A percentile compares a stretch with the other conserved stretches of the same genome.
phyloP scores from a whole-genome alignment of 768 basidiomycete species.

The Trametes cinnabarina region DNA sequence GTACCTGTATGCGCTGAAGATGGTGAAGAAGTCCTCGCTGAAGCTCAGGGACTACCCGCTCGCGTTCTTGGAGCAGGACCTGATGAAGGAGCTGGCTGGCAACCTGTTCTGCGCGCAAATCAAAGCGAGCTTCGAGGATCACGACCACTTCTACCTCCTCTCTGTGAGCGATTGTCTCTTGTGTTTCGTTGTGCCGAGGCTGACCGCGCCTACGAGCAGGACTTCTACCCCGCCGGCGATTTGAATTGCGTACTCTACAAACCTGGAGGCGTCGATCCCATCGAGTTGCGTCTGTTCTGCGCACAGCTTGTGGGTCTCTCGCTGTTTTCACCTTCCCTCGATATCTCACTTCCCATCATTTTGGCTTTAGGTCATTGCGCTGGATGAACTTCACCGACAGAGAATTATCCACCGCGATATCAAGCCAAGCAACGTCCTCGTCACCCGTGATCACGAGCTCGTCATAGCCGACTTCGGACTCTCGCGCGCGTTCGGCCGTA shows the following conservation, averaged over 20 bases:
- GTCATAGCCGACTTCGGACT: constrained; percentile 28
- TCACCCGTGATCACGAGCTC: constrained; percentile 15
- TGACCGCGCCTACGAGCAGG: background rate
- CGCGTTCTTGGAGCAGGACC: constrained; percentile 5
- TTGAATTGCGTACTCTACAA: background rate
- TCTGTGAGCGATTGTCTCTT: background rate
- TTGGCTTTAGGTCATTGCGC: constrained; percentile 14
- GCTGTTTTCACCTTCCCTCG: no score
- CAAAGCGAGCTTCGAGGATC: constrained; percentile 13
- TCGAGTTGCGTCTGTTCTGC: constrained; percentile 1
- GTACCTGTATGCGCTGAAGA: constrained; percentile 19
- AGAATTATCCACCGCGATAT: constrained; percentile 30
- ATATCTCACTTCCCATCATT: no score
- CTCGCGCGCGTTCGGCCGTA: constrained; percentile 23
- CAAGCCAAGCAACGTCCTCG: constrained; percentile 29
- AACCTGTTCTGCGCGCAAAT: background rate
- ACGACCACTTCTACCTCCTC: constrained; percentile 11
- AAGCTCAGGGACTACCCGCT: background rate
- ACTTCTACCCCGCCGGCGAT: constrained; percentile 1
- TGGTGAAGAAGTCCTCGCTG: constrained; percentile 11
- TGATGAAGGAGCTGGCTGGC: constrained; percentile 1
- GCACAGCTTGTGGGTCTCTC: constrained; percentile 19
- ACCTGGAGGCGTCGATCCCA: background rate
- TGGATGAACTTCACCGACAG: constrained; percentile 17
- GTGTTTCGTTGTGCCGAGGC: background rate